Evolutionary conservation across 371 early-diverging fungal genomes (phyloP).

Genomic region (Enterospora canceri): DNA sequence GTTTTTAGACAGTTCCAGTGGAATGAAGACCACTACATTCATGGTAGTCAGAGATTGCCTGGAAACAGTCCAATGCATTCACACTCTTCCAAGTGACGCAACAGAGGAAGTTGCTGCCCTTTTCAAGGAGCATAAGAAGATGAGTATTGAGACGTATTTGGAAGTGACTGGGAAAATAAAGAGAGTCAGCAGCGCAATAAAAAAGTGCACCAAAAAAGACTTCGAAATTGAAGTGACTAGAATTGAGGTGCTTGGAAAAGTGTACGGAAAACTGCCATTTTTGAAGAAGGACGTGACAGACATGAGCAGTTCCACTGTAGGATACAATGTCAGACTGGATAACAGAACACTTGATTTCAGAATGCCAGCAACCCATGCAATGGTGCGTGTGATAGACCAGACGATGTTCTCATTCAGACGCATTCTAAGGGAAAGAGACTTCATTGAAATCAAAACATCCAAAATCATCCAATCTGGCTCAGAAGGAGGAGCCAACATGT

Average conservation of each 20-base stretch:
- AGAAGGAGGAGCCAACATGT: conserved; percentile 97
- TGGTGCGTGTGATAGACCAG: conserved; percentile 84
- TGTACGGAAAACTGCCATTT: conserved; percentile 66
- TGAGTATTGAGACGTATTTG: conserved; percentile 48
- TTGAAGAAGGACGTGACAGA: conserved; percentile 76
- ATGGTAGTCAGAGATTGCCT: conserved; percentile 44
- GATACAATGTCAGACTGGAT: conserved; percentile 80
- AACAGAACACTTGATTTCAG: conserved; percentile 86
- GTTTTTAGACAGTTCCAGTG: conserved; percentile 39
- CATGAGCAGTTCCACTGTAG: conserved; percentile 58
- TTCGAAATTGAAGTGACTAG: conserved; percentile 43
- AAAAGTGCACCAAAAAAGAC: conserved; percentile 43
- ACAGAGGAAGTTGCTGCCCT: conserved; percentile 1
- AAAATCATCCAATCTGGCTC: conserved; percentile 85
- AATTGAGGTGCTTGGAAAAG: conserved; percentile 29
- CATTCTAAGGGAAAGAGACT: conserved; percentile 67
- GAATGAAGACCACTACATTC: conserved; percentile 38
- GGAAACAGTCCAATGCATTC: conserved; percentile 44
- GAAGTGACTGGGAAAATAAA: conserved; percentile 34
- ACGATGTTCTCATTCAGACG: conserved; percentile 83
- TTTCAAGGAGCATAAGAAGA: background rate
- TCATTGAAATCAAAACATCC: conserved; percentile 93
- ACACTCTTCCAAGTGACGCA: background rate
- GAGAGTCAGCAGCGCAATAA: conserved; percentile 26
- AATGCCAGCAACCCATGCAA: conserved; percentile 84